Evolutionary conservation across 164 flowering plant genomes (phyloP).

Genomic region (Annona cherimola): DNA sequence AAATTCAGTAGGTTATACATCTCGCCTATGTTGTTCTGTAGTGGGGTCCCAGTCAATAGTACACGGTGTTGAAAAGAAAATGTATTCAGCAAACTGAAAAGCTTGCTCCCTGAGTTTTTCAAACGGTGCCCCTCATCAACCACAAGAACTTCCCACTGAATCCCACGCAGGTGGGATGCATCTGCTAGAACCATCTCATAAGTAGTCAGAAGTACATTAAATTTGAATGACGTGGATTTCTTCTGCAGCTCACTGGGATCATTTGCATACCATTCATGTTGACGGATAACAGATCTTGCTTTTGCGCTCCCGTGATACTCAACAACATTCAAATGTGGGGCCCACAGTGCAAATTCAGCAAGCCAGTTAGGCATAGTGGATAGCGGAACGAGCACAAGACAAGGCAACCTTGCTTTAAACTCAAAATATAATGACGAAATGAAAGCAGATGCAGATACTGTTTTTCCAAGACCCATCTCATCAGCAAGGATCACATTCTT

Average conservation of each 20-base stretch:
- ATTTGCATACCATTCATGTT: conserved; percentile 92
- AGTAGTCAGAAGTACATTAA: conserved; percentile 90
- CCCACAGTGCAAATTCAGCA: conserved; percentile 88
- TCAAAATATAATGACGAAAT: conserved; percentile 76
- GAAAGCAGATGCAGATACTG: conserved; percentile 95
- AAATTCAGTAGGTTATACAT: conserved; percentile 93
- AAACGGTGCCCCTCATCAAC: conserved; percentile 99
- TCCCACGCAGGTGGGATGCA: conserved; percentile 71
- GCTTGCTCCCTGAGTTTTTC: conserved; percentile 91
- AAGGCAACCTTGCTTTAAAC: conserved; percentile 72
- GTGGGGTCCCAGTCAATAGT: conserved; percentile 95
- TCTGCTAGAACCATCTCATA: conserved; percentile 98
- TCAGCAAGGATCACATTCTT: conserved; percentile 98
- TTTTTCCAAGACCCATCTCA: conserved; percentile 99
- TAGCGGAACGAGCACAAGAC: conserved; percentile 93
- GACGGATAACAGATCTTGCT: conserved; percentile 84
- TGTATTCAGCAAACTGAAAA: conserved; percentile 83
- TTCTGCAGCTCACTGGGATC: conserved; percentile 32
- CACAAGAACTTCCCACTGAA: conserved; percentile 98
- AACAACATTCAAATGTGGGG: conserved; percentile 88
- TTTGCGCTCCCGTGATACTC: conserved; percentile 98
- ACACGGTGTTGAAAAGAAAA: conserved; percentile 95
- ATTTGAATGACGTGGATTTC: conserved; percentile 48
- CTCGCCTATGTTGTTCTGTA: conserved; percentile 97
- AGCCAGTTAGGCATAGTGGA: conserved; percentile 99